Evolutionary conservation across 2,329 filamentous ascomycete genomes (phyloP).

Genomic region (Zymoseptoria crescenta): DNA sequence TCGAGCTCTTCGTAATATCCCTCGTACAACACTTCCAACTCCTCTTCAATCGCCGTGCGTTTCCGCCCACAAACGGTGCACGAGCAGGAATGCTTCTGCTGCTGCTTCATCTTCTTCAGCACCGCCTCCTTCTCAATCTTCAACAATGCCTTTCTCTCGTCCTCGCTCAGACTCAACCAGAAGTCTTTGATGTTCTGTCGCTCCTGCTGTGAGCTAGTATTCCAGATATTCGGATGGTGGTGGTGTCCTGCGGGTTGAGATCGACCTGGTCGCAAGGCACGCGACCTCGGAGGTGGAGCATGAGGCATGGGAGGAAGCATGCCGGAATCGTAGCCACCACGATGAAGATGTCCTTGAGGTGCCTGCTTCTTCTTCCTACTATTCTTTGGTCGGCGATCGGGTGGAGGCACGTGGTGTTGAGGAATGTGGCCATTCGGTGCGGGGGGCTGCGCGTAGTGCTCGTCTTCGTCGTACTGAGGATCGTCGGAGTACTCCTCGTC

Average conservation of each 20-base stretch:
- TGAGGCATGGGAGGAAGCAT: constrained; percentile 22
- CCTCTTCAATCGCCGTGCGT: constrained; percentile 93
- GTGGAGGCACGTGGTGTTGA: constrained; percentile 19
- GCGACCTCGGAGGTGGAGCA: constrained; percentile 9
- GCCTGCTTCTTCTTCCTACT: constrained; percentile 57
- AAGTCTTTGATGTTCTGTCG: constrained; percentile 97
- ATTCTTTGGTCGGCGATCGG: constrained; percentile 39
- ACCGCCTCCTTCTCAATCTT: constrained; percentile 99
- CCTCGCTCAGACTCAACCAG: constrained; percentile 89
- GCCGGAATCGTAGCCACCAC: constrained; percentile 19
- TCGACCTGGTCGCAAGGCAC: constrained; percentile 6
- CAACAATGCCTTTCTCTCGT: constrained; percentile 87
- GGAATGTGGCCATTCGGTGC: constrained; percentile 34
- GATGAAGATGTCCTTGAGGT: constrained; percentile 9
- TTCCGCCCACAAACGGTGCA: constrained; percentile 96
- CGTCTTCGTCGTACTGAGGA: constrained; percentile 24
- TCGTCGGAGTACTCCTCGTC: constrained; percentile 20
- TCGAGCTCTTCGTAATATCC: constrained; percentile 98
- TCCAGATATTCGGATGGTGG: constrained; percentile 86
- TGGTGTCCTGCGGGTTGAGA: constrained; percentile 16
- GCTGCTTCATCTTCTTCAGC: constrained; percentile 98
- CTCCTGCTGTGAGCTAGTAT: constrained; percentile 88
- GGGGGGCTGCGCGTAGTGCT: constrained; percentile 25
- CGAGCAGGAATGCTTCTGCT: constrained; percentile 98
- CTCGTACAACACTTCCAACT: constrained; percentile 94